Conservation (phyloP, 805 yeast genomes). For the Wickerhamomyces ciferrii region DNA sequence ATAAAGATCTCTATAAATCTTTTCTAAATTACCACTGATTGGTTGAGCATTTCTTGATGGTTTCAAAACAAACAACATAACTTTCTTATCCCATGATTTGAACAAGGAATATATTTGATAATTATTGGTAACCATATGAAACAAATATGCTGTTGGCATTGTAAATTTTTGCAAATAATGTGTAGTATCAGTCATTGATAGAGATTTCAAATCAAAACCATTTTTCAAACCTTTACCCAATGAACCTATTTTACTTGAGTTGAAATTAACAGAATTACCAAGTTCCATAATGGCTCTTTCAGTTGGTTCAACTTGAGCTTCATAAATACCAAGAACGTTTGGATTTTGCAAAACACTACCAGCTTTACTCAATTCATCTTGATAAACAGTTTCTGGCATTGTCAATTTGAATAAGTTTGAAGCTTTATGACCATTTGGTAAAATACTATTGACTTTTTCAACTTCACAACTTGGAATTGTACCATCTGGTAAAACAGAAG, state of each 20-base stretch:
- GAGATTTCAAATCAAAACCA: slow-evolving; percentile 70
- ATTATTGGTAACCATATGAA: slow-evolving; percentile 67
- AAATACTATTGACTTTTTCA: slow-evolving; percentile 50
- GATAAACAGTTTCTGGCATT: slow-evolving; percentile 61
- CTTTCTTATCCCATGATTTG: slow-evolving; percentile 53
- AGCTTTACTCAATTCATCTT: slow-evolving; percentile 49
- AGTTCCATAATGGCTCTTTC: slow-evolving; percentile 77
- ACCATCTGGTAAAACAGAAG: slow-evolving; percentile 35
- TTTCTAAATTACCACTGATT: slow-evolving; percentile 48
- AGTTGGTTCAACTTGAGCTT: slow-evolving; percentile 57
- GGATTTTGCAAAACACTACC: slow-evolving; percentile 62
- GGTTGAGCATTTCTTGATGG: slow-evolving; percentile 67
- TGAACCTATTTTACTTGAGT: slow-evolving; percentile 69
- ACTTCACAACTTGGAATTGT: slow-evolving; percentile 47
- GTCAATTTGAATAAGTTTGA: slow-evolving; percentile 52
- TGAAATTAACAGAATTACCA: slow-evolving; percentile 70
- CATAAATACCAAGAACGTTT: slow-evolving; percentile 66
- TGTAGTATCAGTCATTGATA: slow-evolving; percentile 39
- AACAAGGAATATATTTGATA: slow-evolving; percentile 71
- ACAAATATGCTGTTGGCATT: slow-evolving; percentile 55
- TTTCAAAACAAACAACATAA: slow-evolving; percentile 53
- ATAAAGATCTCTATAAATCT: slow-evolving; percentile 50
- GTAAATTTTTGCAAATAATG: slow-evolving; percentile 51
- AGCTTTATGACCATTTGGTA: slow-evolving; percentile 65
- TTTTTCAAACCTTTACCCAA: slow-evolving; percentile 79